Base-by-base conservation (phyloP, 345 rosid genomes). In the Syzygium aqueum region DNA sequence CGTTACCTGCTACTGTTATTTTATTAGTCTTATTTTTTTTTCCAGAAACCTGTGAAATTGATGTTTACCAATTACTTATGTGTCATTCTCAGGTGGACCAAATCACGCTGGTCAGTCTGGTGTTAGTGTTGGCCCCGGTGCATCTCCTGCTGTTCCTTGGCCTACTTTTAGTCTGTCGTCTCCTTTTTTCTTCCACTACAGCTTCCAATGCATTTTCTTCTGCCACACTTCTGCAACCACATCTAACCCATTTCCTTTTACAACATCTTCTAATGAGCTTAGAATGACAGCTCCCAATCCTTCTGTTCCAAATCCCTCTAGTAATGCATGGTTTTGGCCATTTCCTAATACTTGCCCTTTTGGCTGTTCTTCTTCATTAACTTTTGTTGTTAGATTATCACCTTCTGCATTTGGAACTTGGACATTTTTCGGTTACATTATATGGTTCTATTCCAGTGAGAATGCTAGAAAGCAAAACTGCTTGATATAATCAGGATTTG, bases 21-120 rank as follows among this genome's bases (percentile, higher is more conserved):
- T 67, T 73, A 17, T 21, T 94, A 91, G 43, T 19, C 22, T 33
- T 2, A 0, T 73, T 21, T 61, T 33, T 1, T 65, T 67, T 30
- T 19, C 3, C 2, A 22, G 80, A 73, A 73, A 73, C 46, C 25
- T 37, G 46, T 3, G 49, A 73, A 37, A 11, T 37, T 33, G 25
- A 37, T 37, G 25, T 87, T 73, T 91, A 87, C 95, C 91, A 65
- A 63, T 95, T 33, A 73, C 37, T 84, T 12, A n/a, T 77, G 30
- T 78, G 84, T 85, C 78, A 85, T 86, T 89, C 89, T 89, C 94
- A 97, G 99, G 98, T 89, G 99, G 99, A 87, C 93, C 93, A 15
- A 89, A 22, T 90, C 91, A 95, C 87, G 83, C 93, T 86, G 92
- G 95, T 91, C 98, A 92, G 89, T 88, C 92, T 86, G 46, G 92